Evolutionary conservation across 495 filamentous ascomycete genomes (phyloP).

Genomic region (Penicillium samsonianum): DNA sequence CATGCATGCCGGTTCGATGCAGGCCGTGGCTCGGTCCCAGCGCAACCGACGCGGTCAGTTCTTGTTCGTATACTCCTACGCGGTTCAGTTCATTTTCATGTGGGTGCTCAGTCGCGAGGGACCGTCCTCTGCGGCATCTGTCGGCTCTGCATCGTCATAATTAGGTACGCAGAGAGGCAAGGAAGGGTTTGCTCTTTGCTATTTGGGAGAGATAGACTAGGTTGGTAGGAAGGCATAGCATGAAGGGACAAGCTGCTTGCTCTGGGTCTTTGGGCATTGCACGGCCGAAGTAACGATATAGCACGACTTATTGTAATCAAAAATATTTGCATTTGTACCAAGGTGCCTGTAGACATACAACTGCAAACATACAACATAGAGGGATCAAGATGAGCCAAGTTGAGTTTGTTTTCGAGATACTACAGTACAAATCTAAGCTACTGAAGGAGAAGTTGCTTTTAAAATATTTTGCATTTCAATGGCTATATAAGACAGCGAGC

Average conservation of each 20-base stretch:
- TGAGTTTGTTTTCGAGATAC: neutral
- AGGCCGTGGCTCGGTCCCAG: constrained; percentile 80
- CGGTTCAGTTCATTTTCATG: constrained; percentile 93
- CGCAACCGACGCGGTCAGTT: constrained; percentile 91
- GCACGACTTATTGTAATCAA: constrained; percentile 39
- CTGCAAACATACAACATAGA: neutral
- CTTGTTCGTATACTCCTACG: constrained; percentile 90
- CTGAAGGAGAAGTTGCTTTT: neutral
- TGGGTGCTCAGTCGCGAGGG: constrained; percentile 75
- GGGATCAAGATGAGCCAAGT: neutral
- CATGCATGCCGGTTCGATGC: constrained; percentile 63
- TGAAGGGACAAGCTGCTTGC: constrained; percentile 4
- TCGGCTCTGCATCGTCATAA: constrained; percentile 32
- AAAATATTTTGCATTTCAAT: constrained; percentile 7
- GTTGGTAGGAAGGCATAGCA: constrained; percentile 12
- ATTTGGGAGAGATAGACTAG: constrained; percentile 31
- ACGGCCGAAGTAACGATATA: constrained; percentile 28
- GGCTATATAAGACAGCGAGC: constrained; percentile 1
- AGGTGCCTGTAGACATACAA: neutral
- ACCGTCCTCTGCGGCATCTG: constrained; percentile 26
- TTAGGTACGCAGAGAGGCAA: constrained; percentile 4
- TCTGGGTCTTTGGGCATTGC: constrained; percentile 11
- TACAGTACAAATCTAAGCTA: neutral
- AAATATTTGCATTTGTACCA: constrained; percentile 20
- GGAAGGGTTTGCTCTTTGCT: constrained; percentile 21